Evolutionary conservation across 2,329 filamentous ascomycete species (phyloP), one percentile per base, ranked within the genome.

Genomic region (Leptographium flavum): DNA sequence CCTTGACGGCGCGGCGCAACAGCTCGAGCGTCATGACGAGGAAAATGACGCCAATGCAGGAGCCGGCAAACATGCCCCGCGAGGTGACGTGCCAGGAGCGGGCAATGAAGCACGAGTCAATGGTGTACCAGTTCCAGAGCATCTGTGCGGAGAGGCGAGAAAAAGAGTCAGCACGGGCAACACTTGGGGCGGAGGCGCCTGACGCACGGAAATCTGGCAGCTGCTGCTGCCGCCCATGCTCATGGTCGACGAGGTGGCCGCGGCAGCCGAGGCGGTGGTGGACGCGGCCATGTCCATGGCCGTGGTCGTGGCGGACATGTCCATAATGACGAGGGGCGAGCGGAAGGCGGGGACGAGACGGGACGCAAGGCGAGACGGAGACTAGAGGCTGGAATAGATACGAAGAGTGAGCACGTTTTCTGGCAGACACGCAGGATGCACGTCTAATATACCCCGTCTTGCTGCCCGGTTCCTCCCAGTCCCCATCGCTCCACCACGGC

Each of bases 101-200:
- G 22, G 81, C 64, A 56, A 92, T 71, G 69, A 92, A 90, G 63
- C 79, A 86, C 19, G 79, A 63, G 57, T 83, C 77, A 57, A 83
- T 66, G 3, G 79, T 81, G 59, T 83, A 70, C 80, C 81, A 85
- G 60, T 87, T 87, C 81, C 82, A 86, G 35, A 85, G 66, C 83
- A 87, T 87, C 46, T 46, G 4, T 4, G 2, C n/a, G n/a, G n/a
- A n/a, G n/a, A n/a, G n/a, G n/a, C n/a, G n/a, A n/a, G n/a, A n/a
- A n/a, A 4, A 31, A 21, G 17, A 17, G 44, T n/a, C 4, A 30
- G 30, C 5, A 21, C 14, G 4, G 2, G 28, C 28, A 2, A 14
- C 30, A 15, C 17, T 33, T 33, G 14, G 31, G 17, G 17, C 17
- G 21, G 21, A 9, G 25, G 10, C 14, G 13, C 30, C 30, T 32